phyloP scores from a whole-genome alignment of 2,329 filamentous ascomycete genomes.

The Calonectria pteridis region DNA sequence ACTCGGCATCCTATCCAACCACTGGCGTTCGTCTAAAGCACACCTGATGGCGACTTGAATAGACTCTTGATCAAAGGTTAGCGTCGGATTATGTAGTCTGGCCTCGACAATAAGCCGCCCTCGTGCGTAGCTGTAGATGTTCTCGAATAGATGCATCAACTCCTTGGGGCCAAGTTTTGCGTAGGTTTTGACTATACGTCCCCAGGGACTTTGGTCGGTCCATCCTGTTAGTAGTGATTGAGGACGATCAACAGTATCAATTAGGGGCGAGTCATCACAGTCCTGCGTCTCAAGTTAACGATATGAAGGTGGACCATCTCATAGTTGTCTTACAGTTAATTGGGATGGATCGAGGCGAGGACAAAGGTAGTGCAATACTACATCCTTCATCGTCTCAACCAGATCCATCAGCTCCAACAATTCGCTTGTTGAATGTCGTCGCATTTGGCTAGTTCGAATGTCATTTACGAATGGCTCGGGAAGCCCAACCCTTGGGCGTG shows the following conservation, averaged over 20 bases:
- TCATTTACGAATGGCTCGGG: slow-evolving; percentile 56
- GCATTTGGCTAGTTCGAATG: slow-evolving; percentile 57
- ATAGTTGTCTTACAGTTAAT: slow-evolving; percentile 48
- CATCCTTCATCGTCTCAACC: slow-evolving; percentile 58
- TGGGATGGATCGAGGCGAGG: slow-evolving; percentile 57
- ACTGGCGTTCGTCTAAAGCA: slow-evolving; percentile 54
- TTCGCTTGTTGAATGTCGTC: slow-evolving; percentile 58
- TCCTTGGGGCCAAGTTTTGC: slow-evolving; percentile 64
- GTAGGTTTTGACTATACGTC: slow-evolving; percentile 58
- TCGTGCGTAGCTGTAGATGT: slow-evolving; percentile 60
- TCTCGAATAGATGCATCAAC: slow-evolving; percentile 63
- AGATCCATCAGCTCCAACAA: slow-evolving; percentile 61
- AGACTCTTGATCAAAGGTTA: slow-evolving; percentile 60
- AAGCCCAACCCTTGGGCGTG: slow-evolving; percentile 51
- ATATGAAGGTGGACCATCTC: not conserved
- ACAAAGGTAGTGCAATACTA: slow-evolving; percentile 60
- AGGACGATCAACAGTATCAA: slow-evolving; percentile 43
- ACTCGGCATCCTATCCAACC: slow-evolving; percentile 47
- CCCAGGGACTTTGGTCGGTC: slow-evolving; percentile 53
- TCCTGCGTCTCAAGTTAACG: slow-evolving; percentile 32
- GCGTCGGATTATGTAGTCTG: slow-evolving; percentile 54
- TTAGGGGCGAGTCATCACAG: slow-evolving; percentile 34
- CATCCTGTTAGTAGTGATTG: slow-evolving; percentile 51
- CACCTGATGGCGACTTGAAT: slow-evolving; percentile 55
- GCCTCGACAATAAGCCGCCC: slow-evolving; percentile 59